phyloP scores from a whole-genome alignment of 345 rosid genomes.

The Fremontodendron californicum region DNA sequence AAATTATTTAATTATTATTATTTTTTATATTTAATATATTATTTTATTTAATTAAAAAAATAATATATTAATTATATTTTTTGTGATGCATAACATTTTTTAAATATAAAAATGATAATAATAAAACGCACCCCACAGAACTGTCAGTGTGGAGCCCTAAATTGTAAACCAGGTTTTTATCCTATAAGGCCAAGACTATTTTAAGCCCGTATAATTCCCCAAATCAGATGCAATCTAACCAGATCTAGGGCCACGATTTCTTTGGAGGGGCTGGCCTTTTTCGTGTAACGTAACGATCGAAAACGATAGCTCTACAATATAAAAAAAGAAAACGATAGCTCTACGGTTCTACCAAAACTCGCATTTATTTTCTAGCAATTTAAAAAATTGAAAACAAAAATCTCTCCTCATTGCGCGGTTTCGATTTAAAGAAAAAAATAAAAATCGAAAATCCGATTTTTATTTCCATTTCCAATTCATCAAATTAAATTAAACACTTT shows the following conservation, averaged over 20 bases:
- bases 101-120: too few relatives aligned
- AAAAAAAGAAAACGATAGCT: neutral
- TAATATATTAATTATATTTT: too few relatives aligned
- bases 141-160: too few relatives aligned
- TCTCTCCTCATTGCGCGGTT: conserved; percentile 5
- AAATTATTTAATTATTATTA: too few relatives aligned
- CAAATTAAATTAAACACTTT: neutral
- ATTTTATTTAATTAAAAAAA: too few relatives aligned
- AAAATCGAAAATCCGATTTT: neutral
- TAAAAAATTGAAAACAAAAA: conserved; percentile 9
- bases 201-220: neutral
- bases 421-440: neutral
- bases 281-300: neutral
- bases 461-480: neutral
- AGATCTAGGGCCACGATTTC: neutral
- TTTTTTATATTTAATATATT: too few relatives aligned
- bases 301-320: too few relatives aligned
- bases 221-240: neutral
- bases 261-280: neutral
- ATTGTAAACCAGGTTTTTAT: neutral
- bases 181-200: neutral
- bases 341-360: neutral
- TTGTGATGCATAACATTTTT: too few relatives aligned
- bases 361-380: neutral
- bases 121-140: too few relatives aligned